phyloP scores from a whole-genome alignment of 164 flowering plant species.

The Pachysandra terminalis region DNA sequence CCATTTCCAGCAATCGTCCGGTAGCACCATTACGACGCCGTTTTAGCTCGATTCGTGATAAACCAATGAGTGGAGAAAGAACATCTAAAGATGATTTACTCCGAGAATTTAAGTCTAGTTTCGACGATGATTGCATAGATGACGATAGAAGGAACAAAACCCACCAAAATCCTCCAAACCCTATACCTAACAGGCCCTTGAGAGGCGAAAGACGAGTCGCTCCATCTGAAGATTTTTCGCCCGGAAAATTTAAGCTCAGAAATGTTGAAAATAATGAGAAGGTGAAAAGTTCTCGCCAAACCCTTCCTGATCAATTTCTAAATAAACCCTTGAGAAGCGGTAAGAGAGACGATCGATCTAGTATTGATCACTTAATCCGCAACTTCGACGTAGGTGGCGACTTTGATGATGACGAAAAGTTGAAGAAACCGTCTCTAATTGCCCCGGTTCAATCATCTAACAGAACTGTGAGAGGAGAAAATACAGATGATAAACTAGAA shows the following conservation, averaged over 20 bases:
- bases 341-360: conserved; percentile 1
- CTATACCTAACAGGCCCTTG: conserved; percentile 49
- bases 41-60: conserved; percentile 22
- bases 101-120: neutral
- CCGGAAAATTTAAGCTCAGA: neutral
- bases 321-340: neutral
- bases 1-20: neutral
- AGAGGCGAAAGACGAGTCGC: conserved; percentile 29
- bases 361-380: no score
- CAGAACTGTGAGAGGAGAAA: conserved; percentile 5
- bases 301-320: neutral
- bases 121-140: neutral
- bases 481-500: conserved; percentile 13
- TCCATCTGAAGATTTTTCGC: conserved; percentile 1
- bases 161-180: conserved; percentile 30
- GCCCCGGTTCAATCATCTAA: conserved; percentile 14
- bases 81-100: neutral
- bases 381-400: neutral
- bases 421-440: neutral
- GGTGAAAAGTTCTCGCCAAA: neutral
- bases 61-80: conserved; percentile 11
- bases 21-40: neutral
- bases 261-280: neutral
- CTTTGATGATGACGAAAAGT: conserved; percentile 2
- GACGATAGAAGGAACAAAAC: conserved; percentile 3